Conservation (phyloP, 805 yeast genomes). For the Saturnispora dispora region DNA sequence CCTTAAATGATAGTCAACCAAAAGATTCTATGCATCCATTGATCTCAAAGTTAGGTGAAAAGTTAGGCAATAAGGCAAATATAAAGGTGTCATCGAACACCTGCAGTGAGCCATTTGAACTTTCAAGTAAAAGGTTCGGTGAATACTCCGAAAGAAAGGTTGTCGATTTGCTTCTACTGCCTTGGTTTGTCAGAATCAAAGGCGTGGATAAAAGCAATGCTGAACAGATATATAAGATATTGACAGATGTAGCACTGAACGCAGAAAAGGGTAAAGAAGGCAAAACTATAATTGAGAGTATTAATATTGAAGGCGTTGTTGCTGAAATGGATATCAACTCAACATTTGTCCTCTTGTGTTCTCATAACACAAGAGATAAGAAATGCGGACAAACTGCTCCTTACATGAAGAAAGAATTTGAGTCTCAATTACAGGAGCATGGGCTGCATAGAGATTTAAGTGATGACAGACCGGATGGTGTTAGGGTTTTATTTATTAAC, state of each 20-base stretch:
- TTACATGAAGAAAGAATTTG: slow-evolving; percentile 71
- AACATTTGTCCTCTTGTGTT: slow-evolving; percentile 65
- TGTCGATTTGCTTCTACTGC: slow-evolving; percentile 60
- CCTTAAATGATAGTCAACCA: slow-evolving; percentile 30
- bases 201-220: slow-evolving; percentile 39
- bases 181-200: slow-evolving; percentile 63
- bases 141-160: slow-evolving; percentile 34
- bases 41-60: slow-evolving; percentile 17
- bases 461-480: slow-evolving; percentile 71
- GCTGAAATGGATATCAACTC: slow-evolving; percentile 32
- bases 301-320: slow-evolving; percentile 24
- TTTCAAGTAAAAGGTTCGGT: slow-evolving; percentile 12
- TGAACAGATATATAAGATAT: slow-evolving; percentile 32
- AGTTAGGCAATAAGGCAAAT: neutral
- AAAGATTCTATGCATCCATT: slow-evolving; percentile 24
- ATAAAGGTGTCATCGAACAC: slow-evolving; percentile 15
- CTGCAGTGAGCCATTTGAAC: slow-evolving; percentile 14
- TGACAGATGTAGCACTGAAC: slow-evolving; percentile 33
- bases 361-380: slow-evolving; percentile 86
- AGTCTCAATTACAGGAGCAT: slow-evolving; percentile 56
- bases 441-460: slow-evolving; percentile 69
- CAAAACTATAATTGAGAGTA: slow-evolving; percentile 1
- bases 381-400: slow-evolving; percentile 94
- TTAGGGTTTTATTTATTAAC: slow-evolving; percentile 57
- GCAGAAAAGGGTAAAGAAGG: slow-evolving; percentile 16